Evolutionary conservation across 306 rosid species (phyloP).

Genomic region (Acacia melanoxylon): DNA sequence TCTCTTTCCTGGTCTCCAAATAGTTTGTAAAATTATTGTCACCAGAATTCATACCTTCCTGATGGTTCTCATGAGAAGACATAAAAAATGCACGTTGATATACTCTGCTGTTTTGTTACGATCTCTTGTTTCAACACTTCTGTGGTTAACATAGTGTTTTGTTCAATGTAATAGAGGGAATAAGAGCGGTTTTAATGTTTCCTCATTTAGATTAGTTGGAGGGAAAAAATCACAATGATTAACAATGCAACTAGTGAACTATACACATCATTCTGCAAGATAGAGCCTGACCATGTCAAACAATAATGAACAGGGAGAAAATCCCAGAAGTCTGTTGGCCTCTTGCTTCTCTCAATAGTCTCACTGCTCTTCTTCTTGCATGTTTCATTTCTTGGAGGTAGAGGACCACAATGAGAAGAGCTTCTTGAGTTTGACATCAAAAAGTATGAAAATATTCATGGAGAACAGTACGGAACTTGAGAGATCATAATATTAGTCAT

Average conservation of each 20-base stretch:
- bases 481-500: too few species aligned
- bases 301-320: too few species aligned
- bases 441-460: too few species aligned
- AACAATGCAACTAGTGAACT: neutral
- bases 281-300: too few species aligned
- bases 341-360: too few species aligned
- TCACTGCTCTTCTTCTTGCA: too few species aligned
- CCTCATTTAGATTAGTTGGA: neutral
- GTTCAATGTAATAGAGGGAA: neutral
- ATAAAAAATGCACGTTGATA: neutral
- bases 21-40: neutral
- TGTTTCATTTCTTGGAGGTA: too few species aligned
- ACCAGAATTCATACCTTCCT: conserved; percentile 20
- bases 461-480: neutral
- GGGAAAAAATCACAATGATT: neutral
- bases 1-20: conserved; percentile 17
- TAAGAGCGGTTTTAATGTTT: neutral
- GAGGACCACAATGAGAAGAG: too few species aligned
- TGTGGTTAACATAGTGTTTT: neutral
- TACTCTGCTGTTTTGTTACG: neutral
- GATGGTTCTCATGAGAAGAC: conserved; percentile 24
- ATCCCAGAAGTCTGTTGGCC: too few species aligned
- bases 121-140: neutral
- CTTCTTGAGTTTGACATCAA: too few species aligned
- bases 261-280: too few species aligned